Conservation (phyloP, 306 rosid species). For the Sicyos baderoa region DNA sequence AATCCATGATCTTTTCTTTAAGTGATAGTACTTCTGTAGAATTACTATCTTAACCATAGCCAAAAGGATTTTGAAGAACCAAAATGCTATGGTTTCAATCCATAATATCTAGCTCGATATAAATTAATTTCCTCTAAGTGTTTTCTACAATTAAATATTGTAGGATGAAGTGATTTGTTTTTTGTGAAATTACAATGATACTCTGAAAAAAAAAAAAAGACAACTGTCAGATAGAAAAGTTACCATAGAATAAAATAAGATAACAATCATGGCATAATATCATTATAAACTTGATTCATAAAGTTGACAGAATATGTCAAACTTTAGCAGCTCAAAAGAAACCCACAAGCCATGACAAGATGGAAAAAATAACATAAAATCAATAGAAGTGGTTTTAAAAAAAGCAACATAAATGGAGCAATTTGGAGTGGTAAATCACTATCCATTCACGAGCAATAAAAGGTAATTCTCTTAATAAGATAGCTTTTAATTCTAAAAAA, state of each 20-base stretch:
- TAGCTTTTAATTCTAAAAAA: too few species aligned
- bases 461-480: not conserved
- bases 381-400: not conserved
- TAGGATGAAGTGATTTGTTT: too few species aligned
- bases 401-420: not conserved
- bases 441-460: slow-evolving; percentile 11
- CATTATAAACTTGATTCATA: slow-evolving; percentile 6
- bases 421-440: slow-evolving; percentile 11
- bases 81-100: too few species aligned
- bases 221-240: not conserved
- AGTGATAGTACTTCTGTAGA: not conserved
- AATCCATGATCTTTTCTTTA: not conserved
- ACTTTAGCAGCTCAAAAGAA: not conserved
- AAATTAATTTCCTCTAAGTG: too few species aligned
- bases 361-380: not conserved
- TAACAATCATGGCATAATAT: not conserved
- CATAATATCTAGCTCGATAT: too few species aligned
- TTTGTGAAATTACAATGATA: too few species aligned
- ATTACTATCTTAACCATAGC: not conserved
- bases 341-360: not conserved
- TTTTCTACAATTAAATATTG: too few species aligned
- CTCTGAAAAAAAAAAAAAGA: too few species aligned
- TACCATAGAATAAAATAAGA: not conserved
- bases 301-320: not conserved
- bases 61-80: too few species aligned